These are phyloP conservation scores for Meira nashicola DNA, from an alignment of 1,284 basidiomycete genomes.

Conservation along the genomic window DNA sequence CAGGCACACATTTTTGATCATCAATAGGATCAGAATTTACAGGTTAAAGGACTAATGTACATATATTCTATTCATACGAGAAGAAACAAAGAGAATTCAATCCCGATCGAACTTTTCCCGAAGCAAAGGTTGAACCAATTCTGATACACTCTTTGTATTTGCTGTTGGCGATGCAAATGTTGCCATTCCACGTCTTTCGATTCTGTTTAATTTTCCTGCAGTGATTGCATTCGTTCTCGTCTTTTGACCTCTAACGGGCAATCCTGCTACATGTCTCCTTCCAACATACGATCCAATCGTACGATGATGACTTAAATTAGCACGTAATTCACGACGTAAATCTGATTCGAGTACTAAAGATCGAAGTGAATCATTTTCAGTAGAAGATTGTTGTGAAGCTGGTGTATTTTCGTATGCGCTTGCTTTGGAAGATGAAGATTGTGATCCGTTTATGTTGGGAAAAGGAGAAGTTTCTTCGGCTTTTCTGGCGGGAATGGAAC, in stretches of 20 bases:
- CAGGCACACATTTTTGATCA: too few relatives aligned
- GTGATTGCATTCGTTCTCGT: slow-evolving; percentile 80
- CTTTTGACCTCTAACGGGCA: slow-evolving; percentile 83
- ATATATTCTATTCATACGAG: too few relatives aligned
- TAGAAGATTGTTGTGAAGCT: slow-evolving; percentile 24
- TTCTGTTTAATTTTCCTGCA: slow-evolving; percentile 75
- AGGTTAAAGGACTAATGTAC: too few relatives aligned
- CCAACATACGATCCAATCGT: slow-evolving; percentile 85
- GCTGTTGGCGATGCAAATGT: neutral
- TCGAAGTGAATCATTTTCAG: slow-evolving; percentile 58
- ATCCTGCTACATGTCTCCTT: slow-evolving; percentile 75
- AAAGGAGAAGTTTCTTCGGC: slow-evolving; percentile 35
- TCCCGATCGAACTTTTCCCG: too few relatives aligned
- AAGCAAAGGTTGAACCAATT: too few relatives aligned
- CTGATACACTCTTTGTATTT: too few relatives aligned
- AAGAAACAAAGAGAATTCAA: too few relatives aligned
- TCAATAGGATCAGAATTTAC: too few relatives aligned
- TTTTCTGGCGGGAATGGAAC: slow-evolving; percentile 61
- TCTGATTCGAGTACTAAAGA: slow-evolving; percentile 76
- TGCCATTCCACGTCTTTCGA: slow-evolving; percentile 57
- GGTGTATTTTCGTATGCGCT: neutral
- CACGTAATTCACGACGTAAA: slow-evolving; percentile 68
- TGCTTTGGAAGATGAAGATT: slow-evolving; percentile 18
- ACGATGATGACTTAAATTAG: slow-evolving; percentile 82
- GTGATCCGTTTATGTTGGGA: slow-evolving; percentile 1